phyloP scores from a whole-genome alignment of 495 filamentous ascomycete species.

The Apiosordaria backusii region DNA sequence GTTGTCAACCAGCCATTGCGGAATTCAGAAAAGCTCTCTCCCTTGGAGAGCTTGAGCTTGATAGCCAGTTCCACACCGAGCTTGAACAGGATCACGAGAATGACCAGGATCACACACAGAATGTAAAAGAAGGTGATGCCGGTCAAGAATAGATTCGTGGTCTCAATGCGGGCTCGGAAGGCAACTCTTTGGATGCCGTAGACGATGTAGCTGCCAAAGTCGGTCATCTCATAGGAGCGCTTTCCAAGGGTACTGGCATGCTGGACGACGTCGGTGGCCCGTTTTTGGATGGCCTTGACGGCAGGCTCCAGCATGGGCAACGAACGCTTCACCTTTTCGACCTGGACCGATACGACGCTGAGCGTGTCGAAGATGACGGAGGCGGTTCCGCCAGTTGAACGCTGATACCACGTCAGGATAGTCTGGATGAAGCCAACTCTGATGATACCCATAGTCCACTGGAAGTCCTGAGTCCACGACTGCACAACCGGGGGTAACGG shows the following conservation, averaged over 20 bases:
- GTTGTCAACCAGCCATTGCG: conserved; percentile 70
- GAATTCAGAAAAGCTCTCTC: conserved; percentile 90
- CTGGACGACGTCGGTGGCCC: conserved; percentile 44
- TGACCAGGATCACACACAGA: conserved; percentile 75
- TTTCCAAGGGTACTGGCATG: conserved; percentile 40
- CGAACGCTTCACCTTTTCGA: conserved; percentile 65
- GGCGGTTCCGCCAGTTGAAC: conserved; percentile 84
- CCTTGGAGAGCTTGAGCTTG: conserved; percentile 71
- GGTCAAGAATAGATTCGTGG: conserved; percentile 91
- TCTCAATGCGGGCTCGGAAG: conserved; percentile 79
- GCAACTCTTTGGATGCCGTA: conserved; percentile 87
- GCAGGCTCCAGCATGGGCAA: conserved; percentile 32
- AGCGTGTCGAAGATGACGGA: conserved; percentile 74
- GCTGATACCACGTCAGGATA: conserved; percentile 95
- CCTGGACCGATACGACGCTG: conserved; percentile 73
- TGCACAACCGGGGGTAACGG: conserved; percentile 83
- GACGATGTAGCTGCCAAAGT: conserved; percentile 60
- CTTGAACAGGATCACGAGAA: conserved; percentile 78
- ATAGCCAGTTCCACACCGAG: conserved; percentile 66
- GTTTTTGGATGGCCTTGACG: conserved; percentile 44
- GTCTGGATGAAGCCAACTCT: conserved; percentile 79
- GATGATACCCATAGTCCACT: conserved; percentile 98
- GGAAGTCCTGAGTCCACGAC: conserved; percentile 96
- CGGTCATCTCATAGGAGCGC: conserved; percentile 46
- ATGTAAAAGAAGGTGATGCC: conserved; percentile 86